Base-by-base conservation (phyloP, 805 yeast species). In the Saccharomycopsis selenospora region DNA sequence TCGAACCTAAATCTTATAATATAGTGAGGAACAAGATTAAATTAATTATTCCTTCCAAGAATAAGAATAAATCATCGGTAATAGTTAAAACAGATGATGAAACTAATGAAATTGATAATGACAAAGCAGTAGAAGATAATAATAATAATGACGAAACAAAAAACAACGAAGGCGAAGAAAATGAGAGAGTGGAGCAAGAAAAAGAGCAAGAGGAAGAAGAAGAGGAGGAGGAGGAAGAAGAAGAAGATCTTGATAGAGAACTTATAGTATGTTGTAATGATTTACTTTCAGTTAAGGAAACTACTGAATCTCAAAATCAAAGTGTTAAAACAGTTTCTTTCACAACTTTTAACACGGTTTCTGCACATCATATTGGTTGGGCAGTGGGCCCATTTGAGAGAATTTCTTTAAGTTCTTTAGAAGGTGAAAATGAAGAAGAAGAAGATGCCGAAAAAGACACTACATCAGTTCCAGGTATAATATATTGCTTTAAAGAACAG, bases 361-460 rank as follows among this genome's bases (percentile, higher is more conserved):
- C 95, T 30, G 87, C 99, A 0, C 97, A 90, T 56, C 97, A 91
- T 63, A 72, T 93, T 18, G 98, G 98, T 0, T 93, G 95, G 82
- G 90, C 95, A 0, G 77, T 89, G 3, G 99, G 98, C 0, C 82
- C 95, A 2, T 93, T 91, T 62, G 80, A 81, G 38, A 76, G 76
- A 47, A 67, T 79, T 2, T 76, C 79, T 0, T 57, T 88, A 26
- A 63, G 56, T 3, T 36, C 45, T 2, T 40, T 55, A 10, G 64
- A 61, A 3, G 63, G 64, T 33, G 63, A 62, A 36, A 66, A 63
- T 26, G 72, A 67, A 27, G 69, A 66, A 40, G 61, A 62, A 17
- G 59, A 57, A 1, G 66, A 61, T 20, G 67, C 65, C 5, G 66
- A 64, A 23, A 69, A 65, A 43, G 70, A 69, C 1, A 63, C 62